A percentile compares a stretch with the other conserved stretches of the same genome.
Evolutionary conservation across 2,329 filamentous ascomycete genomes (phyloP).

Genomic region (Lecanosticta acicola): DNA sequence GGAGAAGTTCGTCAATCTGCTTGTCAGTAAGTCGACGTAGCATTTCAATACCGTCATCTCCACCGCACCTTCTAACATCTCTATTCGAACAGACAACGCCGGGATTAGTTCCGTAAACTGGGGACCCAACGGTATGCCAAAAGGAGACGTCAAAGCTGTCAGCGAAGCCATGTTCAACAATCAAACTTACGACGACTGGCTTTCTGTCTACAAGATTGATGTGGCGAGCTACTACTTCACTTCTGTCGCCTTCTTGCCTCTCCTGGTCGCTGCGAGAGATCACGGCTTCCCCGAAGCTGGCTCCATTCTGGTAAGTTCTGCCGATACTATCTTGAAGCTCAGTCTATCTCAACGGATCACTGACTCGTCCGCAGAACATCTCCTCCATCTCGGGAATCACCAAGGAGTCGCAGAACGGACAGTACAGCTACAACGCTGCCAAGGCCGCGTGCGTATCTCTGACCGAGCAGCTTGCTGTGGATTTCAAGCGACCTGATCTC

Average conservation of each 20-base stretch:
- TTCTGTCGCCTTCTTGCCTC: constrained; percentile 41
- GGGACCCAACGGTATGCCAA: constrained; percentile 20
- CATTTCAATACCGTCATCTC: too few relatives aligned
- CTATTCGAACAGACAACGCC: constrained; percentile 21
- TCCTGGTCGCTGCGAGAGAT: constrained; percentile 39
- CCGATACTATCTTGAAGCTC: too few relatives aligned
- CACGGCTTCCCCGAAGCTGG: constrained; percentile 38
- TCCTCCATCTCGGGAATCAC: constrained; percentile 42
- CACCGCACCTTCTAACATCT: neutral
- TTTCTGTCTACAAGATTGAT: constrained; percentile 41
- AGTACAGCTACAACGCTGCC: constrained; percentile 45
- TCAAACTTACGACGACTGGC: constrained; percentile 39
- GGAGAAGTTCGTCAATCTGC: constrained; percentile 30
- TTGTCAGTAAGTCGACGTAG: constrained; percentile 17
- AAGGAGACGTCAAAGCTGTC: constrained; percentile 49
- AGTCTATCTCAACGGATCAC: too few relatives aligned
- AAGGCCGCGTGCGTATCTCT: constrained; percentile 50
- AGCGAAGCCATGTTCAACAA: constrained; percentile 46
- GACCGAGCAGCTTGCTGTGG: constrained; percentile 51
- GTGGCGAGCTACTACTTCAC: constrained; percentile 43
- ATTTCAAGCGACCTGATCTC: constrained; percentile 45
- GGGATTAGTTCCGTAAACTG: constrained; percentile 27
- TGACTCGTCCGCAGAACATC: too few relatives aligned
- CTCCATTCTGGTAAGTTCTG: constrained; percentile 41
- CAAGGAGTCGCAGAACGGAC: constrained; percentile 40